These are phyloP conservation scores for Scheffersomyces stambukii DNA, from an alignment of 1,139 yeast species.

Conservation along the genomic window DNA sequence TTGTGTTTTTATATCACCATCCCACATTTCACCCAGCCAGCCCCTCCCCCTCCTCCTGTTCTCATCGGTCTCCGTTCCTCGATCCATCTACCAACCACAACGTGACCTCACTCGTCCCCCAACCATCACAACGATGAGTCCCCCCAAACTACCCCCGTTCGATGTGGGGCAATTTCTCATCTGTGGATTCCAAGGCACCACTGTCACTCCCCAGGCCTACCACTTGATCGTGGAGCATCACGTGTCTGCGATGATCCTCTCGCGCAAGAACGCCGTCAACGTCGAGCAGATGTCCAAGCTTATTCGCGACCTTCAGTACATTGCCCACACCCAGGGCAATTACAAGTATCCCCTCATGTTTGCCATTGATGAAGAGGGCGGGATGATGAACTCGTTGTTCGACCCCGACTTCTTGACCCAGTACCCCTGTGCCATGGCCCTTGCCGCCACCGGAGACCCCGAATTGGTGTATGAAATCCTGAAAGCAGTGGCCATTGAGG, in stretches of 20 bases:
- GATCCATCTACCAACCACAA: conserved; percentile 1
- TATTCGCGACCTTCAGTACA: conserved; percentile 50
- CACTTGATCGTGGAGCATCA: conserved; percentile 51
- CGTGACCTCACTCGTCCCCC: neutral
- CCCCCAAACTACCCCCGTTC: conserved; percentile 2
- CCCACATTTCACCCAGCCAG: too few species aligned
- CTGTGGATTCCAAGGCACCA: conserved; percentile 61
- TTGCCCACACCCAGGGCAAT: conserved; percentile 48
- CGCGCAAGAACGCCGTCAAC: conserved; percentile 49
- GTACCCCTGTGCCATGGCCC: conserved; percentile 65
- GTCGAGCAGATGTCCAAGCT: conserved; percentile 50
- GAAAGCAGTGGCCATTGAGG: conserved; percentile 53
- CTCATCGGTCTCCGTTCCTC: too few species aligned
- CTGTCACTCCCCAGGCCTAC: conserved; percentile 53
- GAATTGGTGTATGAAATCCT: conserved; percentile 51
- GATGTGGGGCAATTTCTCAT: conserved; percentile 53
- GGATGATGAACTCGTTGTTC: conserved; percentile 60
- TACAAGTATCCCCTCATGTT: conserved; percentile 60
- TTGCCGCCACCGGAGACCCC: conserved; percentile 53
- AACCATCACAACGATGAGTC: neutral
- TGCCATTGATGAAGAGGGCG: conserved; percentile 81
- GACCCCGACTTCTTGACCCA: conserved; percentile 53
- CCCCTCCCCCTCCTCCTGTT: too few species aligned
- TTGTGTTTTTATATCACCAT: too few species aligned
- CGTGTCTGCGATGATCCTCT: conserved; percentile 55